Evolutionary conservation across 1,139 yeast genomes (phyloP).

Genomic region (Geotrichum carabidarum): DNA sequence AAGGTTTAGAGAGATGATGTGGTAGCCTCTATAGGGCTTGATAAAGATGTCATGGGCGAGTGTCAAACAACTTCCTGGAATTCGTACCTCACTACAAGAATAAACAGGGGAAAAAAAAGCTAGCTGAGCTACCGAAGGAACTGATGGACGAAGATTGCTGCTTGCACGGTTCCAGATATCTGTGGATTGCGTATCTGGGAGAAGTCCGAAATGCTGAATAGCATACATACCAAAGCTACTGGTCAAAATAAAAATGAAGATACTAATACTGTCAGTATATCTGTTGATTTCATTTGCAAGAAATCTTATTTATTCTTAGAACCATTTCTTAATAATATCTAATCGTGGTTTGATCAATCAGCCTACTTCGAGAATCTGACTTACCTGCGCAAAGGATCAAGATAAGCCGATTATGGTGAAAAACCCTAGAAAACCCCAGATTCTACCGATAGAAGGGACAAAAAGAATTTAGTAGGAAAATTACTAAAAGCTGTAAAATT

Average conservation of each 20-base stretch:
- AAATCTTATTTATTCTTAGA: neutral
- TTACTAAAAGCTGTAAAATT: neutral
- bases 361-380: too few relatives aligned
- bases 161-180: slow-evolving; percentile 80
- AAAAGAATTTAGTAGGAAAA: neutral
- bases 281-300: too few relatives aligned
- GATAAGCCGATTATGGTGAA: too few relatives aligned
- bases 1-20: too few relatives aligned
- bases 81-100: slow-evolving; percentile 91
- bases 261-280: too few relatives aligned
- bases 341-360: too few relatives aligned
- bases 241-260: slow-evolving; percentile 57
- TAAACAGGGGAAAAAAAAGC: slow-evolving; percentile 68
- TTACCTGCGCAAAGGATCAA: too few relatives aligned
- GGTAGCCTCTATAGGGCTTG: too few relatives aligned
- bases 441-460: neutral
- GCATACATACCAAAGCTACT: slow-evolving; percentile 74
- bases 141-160: slow-evolving; percentile 70
- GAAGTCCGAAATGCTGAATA: slow-evolving; percentile 83
- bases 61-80: slow-evolving; percentile 63
- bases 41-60: slow-evolving; percentile 71
- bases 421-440: too few relatives aligned
- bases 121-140: slow-evolving; percentile 65
- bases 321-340: too few relatives aligned
- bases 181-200: slow-evolving; percentile 98